These are phyloP conservation scores for Linum usitatissimum DNA, from an alignment of 345 rosid species.

Conservation along the genomic window DNA sequence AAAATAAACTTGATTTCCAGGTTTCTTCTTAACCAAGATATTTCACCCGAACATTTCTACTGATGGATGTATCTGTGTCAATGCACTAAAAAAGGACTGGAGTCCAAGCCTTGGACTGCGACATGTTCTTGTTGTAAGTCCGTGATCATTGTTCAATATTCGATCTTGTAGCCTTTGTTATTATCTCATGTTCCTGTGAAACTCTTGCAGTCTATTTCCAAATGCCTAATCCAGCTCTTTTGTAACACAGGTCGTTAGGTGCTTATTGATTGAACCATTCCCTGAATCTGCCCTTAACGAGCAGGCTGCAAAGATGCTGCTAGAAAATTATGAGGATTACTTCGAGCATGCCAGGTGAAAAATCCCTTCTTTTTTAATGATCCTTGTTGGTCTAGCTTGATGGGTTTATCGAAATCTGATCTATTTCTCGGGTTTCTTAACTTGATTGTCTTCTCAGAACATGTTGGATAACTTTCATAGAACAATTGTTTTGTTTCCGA, in stretches of 20 bases:
- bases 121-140: slow-evolving; percentile 86
- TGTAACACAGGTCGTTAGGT: slow-evolving; percentile 80
- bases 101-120: slow-evolving; percentile 95
- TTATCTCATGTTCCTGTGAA: neutral
- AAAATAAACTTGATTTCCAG: slow-evolving; percentile 19
- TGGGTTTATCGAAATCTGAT: neutral
- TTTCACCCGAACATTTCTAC: slow-evolving; percentile 91
- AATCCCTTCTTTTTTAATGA: neutral
- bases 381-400: neutral
- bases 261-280: slow-evolving; percentile 90
- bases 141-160: neutral
- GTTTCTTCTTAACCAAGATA: slow-evolving; percentile 91
- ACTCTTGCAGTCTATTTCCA: neutral
- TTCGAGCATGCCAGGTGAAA: slow-evolving; percentile 89
- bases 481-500: no score
- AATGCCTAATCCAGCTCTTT: slow-evolving; percentile 4
- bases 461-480: no score
- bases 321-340: slow-evolving; percentile 95
- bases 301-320: slow-evolving; percentile 96
- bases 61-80: slow-evolving; percentile 95
- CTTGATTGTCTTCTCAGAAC: no score
- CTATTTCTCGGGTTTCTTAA: no score
- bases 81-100: slow-evolving; percentile 93
- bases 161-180: neutral
- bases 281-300: slow-evolving; percentile 99